These are phyloP conservation scores for Fusarium setosum DNA, from an alignment of 2,329 filamentous ascomycete genomes.

Conservation along the genomic window DNA sequence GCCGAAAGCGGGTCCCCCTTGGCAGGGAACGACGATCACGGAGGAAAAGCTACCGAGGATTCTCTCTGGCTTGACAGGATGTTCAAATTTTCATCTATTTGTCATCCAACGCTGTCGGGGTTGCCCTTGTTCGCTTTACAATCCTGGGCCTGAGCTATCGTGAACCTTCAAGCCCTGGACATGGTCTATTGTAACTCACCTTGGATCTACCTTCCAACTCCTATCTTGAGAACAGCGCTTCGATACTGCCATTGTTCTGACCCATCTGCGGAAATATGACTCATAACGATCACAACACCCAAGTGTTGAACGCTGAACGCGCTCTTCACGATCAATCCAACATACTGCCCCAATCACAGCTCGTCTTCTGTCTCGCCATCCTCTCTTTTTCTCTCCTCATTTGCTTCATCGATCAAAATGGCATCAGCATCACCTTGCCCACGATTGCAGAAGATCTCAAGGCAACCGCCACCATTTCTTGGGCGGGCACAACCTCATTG, in stretches of 20 bases:
- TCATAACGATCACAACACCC: background rate
- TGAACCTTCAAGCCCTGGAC: no score
- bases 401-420: background rate
- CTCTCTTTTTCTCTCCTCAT: background rate
- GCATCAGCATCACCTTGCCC: background rate
- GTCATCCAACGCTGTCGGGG: no score
- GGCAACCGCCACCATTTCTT: background rate
- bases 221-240: no score
- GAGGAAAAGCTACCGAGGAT: no score
- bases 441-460: background rate
- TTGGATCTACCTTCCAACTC: no score
- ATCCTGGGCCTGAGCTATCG: no score
- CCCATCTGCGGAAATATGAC: background rate
- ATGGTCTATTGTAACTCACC: no score
- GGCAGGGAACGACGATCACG: no score
- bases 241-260: background rate
- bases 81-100: no score
- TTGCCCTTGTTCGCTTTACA: no score
- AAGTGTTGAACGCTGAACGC: background rate
- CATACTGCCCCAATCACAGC: background rate
- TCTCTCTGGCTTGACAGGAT: no score
- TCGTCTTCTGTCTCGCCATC: background rate
- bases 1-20: no score
- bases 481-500: background rate
- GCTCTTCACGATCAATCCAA: background rate